Conservation (phyloP, 2,329 filamentous ascomycete genomes). For the Blumeria hordei region DNA sequence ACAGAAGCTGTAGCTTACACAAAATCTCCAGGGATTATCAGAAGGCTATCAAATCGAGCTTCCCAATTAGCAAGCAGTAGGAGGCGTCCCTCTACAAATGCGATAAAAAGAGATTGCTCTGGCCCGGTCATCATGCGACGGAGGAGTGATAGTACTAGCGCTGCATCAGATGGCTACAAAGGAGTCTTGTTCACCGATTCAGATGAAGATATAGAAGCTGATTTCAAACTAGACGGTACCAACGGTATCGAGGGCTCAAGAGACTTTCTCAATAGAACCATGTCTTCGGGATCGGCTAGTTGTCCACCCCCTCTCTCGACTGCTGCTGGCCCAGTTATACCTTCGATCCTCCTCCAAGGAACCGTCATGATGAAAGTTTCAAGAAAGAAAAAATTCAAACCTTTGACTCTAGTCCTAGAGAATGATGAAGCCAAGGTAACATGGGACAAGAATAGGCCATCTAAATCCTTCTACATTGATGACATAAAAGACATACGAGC, state of each 20-base stretch:
- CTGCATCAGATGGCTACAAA: conserved; percentile 26
- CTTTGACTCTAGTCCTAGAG: conserved; percentile 49
- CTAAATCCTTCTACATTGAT: conserved; percentile 80
- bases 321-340: conserved; percentile 46
- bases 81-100: conserved; percentile 52
- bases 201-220: conserved; percentile 31
- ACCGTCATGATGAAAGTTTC: conserved; percentile 63
- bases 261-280: conserved; percentile 24
- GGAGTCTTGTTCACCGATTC: conserved; percentile 24
- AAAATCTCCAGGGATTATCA: conserved; percentile 47
- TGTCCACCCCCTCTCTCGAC: conserved; percentile 15
- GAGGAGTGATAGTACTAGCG: conserved; percentile 72
- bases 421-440: conserved; percentile 63
- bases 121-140: conserved; percentile 73
- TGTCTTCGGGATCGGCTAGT: conserved; percentile 22
- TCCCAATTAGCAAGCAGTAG: conserved; percentile 42
- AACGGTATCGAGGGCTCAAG: conserved; percentile 17
- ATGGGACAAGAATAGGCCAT: conserved; percentile 58
- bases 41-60: conserved; percentile 63
- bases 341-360: conserved; percentile 53
- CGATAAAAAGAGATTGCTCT: conserved; percentile 63
- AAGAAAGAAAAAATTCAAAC: conserved; percentile 58
- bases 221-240: conserved; percentile 22
- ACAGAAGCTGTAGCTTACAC: conserved; percentile 31
- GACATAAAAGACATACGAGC: conserved; percentile 80